Percentiles rank a stretch among this genome's conserved stretches.
Evolutionary conservation across 495 filamentous ascomycete genomes (phyloP).

Genomic region (Schizothecium vesticola): DNA sequence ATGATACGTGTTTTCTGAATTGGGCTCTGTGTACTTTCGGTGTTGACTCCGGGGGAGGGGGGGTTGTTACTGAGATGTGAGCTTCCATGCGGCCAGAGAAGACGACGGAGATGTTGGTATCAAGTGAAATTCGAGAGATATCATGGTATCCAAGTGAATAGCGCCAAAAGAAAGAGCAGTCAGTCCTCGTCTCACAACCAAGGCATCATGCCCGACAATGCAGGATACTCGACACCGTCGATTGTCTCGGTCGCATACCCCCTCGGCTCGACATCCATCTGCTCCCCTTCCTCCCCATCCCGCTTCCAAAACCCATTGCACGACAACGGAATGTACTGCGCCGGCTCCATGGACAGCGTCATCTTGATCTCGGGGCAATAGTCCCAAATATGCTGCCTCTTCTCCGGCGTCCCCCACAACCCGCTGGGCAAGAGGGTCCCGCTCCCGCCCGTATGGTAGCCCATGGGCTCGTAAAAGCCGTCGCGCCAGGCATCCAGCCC

Average conservation of each 20-base stretch:
- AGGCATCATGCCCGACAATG: conserved; percentile 30
- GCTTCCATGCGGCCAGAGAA: neutral
- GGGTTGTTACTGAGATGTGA: neutral
- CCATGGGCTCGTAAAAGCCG: conserved; percentile 48
- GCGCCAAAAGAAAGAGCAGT: neutral
- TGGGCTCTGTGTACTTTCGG: neutral
- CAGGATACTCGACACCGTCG: conserved; percentile 39
- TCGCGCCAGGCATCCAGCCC: conserved; percentile 40
- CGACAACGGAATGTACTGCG: conserved; percentile 35
- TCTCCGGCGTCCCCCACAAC: conserved; percentile 38
- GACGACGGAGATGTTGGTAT: neutral
- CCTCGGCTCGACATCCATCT: neutral
- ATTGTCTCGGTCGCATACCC: conserved; percentile 32
- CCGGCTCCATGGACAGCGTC: conserved; percentile 45
- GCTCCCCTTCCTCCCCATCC: conserved; percentile 7
- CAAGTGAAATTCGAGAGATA: neutral
- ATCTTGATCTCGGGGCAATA: conserved; percentile 52
- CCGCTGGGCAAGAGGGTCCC: conserved; percentile 31
- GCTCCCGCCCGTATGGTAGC: conserved; percentile 46
- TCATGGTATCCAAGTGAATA: neutral
- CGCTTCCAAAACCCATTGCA: conserved; percentile 39
- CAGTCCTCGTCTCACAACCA: conserved; percentile 19
- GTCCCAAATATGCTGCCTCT: conserved; percentile 43
- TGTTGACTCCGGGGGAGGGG: neutral
- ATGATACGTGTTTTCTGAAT: neutral